Conservation (phyloP, 768 basidiomycete species). For the Russula compacta region DNA sequence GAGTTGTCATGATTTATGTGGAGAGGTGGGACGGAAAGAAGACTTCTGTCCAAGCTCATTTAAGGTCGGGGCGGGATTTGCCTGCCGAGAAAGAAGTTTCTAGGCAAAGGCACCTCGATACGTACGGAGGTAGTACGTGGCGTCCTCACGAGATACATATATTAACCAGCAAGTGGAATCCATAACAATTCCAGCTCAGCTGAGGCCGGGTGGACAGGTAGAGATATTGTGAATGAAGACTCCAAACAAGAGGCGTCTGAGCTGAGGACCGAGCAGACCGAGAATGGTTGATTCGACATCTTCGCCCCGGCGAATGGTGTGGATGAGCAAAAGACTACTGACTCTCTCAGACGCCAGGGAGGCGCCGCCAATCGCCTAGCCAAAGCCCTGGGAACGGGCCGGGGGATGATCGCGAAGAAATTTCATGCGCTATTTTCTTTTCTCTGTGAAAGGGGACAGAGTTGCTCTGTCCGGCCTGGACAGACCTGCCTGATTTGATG, state of each 20-base stretch:
- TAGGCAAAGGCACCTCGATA: not conserved
- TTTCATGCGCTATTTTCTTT: not conserved
- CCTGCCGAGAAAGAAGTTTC: not conserved
- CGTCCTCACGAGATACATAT: not conserved
- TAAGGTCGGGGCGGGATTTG: conserved; percentile 1
- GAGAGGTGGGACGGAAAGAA: not conserved
- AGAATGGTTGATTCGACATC: no score
- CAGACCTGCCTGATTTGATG: conserved; percentile 5
- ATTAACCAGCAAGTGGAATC: not conserved
- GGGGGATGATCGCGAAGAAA: not conserved
- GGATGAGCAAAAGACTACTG: not conserved
- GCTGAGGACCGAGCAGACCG: no score
- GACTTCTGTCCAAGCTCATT: not conserved
- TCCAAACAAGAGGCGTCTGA: no score
- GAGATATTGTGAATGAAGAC: no score
- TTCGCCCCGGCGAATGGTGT: not conserved
- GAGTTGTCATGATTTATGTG: not conserved
- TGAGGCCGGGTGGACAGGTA: no score
- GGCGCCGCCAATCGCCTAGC: not conserved
- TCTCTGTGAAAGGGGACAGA: not conserved
- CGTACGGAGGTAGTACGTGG: not conserved
- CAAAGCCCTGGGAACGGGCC: not conserved
- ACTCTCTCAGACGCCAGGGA: not conserved
- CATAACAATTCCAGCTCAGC: no score
- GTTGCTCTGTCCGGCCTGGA: no score